These are phyloP conservation scores for Dendryphion nanum DNA, from an alignment of 2,329 filamentous ascomycete genomes.

Conservation along the genomic window DNA sequence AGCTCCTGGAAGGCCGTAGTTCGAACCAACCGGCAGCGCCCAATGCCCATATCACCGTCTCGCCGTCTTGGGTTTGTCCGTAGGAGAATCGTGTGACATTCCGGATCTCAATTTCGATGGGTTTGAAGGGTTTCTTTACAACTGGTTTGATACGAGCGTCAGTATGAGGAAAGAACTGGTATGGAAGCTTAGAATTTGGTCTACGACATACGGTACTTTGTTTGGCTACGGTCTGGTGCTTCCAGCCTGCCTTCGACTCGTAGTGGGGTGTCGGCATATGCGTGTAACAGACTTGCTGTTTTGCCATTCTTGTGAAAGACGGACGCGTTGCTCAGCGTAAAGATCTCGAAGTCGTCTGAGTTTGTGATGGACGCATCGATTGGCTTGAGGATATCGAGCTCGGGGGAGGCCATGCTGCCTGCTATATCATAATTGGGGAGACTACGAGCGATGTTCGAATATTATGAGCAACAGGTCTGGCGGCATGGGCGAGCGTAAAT, in stretches of 20 bases:
- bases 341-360: constrained; percentile 59
- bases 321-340: constrained; percentile 62
- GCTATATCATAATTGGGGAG: too few species aligned
- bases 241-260: constrained; percentile 60
- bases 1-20: constrained; percentile 59
- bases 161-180: background rate
- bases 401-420: constrained; percentile 27
- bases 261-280: constrained; percentile 60
- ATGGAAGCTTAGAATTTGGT: background rate
- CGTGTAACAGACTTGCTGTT: constrained; percentile 60
- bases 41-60: constrained; percentile 64
- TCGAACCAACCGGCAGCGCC: constrained; percentile 68
- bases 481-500: too few species aligned
- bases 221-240: constrained; percentile 20
- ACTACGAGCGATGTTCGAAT: too few species aligned
- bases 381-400: constrained; percentile 41
- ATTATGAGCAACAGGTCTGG: too few species aligned
- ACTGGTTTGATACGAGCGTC: too few species aligned
- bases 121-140: constrained; percentile 31
- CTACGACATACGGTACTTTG: constrained; percentile 26
- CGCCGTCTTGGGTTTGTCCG: constrained; percentile 54
- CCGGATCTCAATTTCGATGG: constrained; percentile 54
- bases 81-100: constrained; percentile 49
- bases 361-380: constrained; percentile 39
- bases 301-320: constrained; percentile 52